These are phyloP conservation scores for Tilletia caries DNA, from an alignment of 1,284 basidiomycete genomes.

Conservation along the genomic window DNA sequence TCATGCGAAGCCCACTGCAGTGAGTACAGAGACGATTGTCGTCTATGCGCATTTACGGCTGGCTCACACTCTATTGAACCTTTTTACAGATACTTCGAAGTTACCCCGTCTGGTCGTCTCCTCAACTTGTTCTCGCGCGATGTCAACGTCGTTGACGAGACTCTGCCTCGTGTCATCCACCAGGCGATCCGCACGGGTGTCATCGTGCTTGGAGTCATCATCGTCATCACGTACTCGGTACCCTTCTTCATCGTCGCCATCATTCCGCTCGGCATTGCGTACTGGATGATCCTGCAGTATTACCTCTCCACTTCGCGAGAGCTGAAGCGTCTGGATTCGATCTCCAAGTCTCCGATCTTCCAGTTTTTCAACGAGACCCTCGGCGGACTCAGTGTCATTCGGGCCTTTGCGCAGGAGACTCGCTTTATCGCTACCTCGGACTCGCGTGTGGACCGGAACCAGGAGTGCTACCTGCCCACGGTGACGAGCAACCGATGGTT, in stretches of 20 bases:
- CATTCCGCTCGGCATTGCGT: constrained; percentile 44
- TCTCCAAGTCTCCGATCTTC: constrained; percentile 85
- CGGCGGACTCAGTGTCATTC: constrained; percentile 77
- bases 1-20: constrained; percentile 47
- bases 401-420: constrained; percentile 58
- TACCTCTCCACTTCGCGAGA: constrained; percentile 87
- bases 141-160: constrained; percentile 77
- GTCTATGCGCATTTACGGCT: too few relatives aligned
- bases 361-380: constrained; percentile 72
- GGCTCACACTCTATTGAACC: background rate
- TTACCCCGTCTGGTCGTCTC: constrained; percentile 62
- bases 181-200: constrained; percentile 41
- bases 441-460: constrained; percentile 75
- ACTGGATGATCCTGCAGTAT: constrained; percentile 58
- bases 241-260: constrained; percentile 71
- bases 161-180: constrained; percentile 49
- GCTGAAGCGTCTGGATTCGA: constrained; percentile 84
- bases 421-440: constrained; percentile 77
- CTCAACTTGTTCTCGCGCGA: constrained; percentile 85
- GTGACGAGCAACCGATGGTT: constrained; percentile 73
- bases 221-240: constrained; percentile 66
- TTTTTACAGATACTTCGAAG: constrained; percentile 36
- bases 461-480: constrained; percentile 69
- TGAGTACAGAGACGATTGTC: constrained; percentile 19
- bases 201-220: constrained; percentile 64